Evolutionary conservation across 805 yeast genomes (phyloP), one percentile per base, ranked within the genome.

Genomic region (Starmerella vitae): DNA sequence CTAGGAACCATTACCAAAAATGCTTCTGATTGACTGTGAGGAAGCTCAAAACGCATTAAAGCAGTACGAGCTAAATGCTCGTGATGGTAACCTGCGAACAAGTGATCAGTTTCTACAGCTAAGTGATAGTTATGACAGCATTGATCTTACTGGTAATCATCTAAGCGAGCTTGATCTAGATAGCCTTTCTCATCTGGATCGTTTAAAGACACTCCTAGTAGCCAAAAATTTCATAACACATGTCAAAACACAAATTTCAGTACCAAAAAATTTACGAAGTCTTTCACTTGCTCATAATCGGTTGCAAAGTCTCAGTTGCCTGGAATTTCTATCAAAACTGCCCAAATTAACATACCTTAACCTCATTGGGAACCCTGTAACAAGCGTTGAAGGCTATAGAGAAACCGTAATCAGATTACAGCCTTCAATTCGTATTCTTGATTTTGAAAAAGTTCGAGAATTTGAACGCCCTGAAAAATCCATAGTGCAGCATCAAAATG

Each of bases 81-180:
- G 45, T 43, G 55, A 58, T 10, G 51, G 38, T 15, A 58, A 62
- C 28, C 57, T 70, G 3, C 60, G 72, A 0, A 50, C 58, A 3
- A 52, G 73, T 10, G 76, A 69, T 40, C 64, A 64, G 38, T 49
- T 72, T 2, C 65, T 65, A 1, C 59, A 56, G 3, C 52, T 66
- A 1, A 56, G 48, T 33, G 72, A 67, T 54, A 61, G 52, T 30
- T 63, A 59, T 54, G 76, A 67, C 43, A 72, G 67, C 13, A 58
- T 88, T 3, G 96, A 88, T 55, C 54, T 88, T 24, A 72, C 88
- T 1, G 76, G 78, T 52, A 88, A 88, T 58, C 77, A 72, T 25
- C 59, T 88, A n/a, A 58, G 66, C 1, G 65, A 64, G 2, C 47
- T 88, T 5, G 65, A 68, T 13, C n/a, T 31, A 13, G 14, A 17